Percentiles rank a stretch among this genome's conserved stretches.
phyloP scores from a whole-genome alignment of 78 protist genomes.

The Dictyostelium firmibasis region DNA sequence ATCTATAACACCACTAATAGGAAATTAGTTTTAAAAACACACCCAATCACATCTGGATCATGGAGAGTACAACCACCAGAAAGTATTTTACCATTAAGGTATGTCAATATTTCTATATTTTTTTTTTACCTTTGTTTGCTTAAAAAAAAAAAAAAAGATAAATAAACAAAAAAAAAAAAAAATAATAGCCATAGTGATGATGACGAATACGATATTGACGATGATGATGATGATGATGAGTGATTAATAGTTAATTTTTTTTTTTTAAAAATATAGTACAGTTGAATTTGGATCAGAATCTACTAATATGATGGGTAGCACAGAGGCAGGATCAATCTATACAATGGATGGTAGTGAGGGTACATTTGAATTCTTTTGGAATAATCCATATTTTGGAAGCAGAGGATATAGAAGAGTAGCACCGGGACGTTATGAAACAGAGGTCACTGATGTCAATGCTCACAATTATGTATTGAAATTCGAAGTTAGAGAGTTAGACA shows the following conservation, averaged over 20 bases:
- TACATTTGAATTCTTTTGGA: slow-evolving; percentile 64
- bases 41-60: slow-evolving; percentile 34
- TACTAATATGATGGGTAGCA: slow-evolving; percentile 39
- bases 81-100: slow-evolving; percentile 47
- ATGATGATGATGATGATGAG: too few species aligned
- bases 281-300: slow-evolving; percentile 71
- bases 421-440: slow-evolving; percentile 40
- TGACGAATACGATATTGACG: too few species aligned
- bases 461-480: slow-evolving; percentile 29
- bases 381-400: slow-evolving; percentile 56
- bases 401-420: slow-evolving; percentile 48
- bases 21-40: slow-evolving; percentile 47
- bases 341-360: slow-evolving; percentile 16
- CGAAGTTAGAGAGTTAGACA: slow-evolving; percentile 32
- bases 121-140: too few species aligned
- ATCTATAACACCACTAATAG: slow-evolving; percentile 36
- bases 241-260: too few species aligned
- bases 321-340: slow-evolving; percentile 72
- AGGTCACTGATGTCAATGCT: not conserved
- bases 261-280: too few species aligned
- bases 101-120: not conserved
- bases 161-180: not conserved
- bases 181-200: too few species aligned
- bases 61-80: slow-evolving; percentile 72
- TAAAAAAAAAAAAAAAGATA: not conserved